Percentiles rank a stretch among this genome's conserved stretches.
Evolutionary conservation across 106 monocot genomes (phyloP).

Genomic region (Posidonia australis): DNA sequence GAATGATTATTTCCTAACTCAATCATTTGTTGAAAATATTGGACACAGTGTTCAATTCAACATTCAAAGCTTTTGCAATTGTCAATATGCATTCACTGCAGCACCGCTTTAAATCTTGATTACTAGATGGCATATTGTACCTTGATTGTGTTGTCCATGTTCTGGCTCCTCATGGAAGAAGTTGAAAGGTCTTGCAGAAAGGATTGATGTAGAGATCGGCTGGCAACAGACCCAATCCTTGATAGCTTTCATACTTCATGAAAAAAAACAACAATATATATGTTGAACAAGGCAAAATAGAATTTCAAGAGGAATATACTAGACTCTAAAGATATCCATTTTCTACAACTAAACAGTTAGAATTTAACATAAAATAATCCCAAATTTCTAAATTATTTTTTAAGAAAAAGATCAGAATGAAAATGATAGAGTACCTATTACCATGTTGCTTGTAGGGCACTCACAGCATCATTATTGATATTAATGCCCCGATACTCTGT

Average conservation of each 20-base stretch:
- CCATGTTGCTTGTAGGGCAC: no score
- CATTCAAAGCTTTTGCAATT: neutral
- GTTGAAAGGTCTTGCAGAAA: conserved; percentile 65
- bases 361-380: no score
- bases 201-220: conserved; percentile 42
- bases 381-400: no score
- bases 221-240: conserved; percentile 65
- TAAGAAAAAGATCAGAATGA: no score
- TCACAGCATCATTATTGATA: no score
- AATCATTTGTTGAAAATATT: neutral
- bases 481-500: no score
- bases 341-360: no score
- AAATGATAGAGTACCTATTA: no score
- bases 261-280: neutral
- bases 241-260: conserved; percentile 44
- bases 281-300: no score
- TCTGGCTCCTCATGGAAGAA: conserved; percentile 45
- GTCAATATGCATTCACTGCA: neutral
- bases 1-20: no score
- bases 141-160: conserved; percentile 14
- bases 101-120: neutral
- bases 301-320: no score
- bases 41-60: neutral
- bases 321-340: no score
- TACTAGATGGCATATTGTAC: conserved; percentile 11